phyloP scores from a whole-genome alignment of 75 land plant genomes.

The Pinus taeda region DNA sequence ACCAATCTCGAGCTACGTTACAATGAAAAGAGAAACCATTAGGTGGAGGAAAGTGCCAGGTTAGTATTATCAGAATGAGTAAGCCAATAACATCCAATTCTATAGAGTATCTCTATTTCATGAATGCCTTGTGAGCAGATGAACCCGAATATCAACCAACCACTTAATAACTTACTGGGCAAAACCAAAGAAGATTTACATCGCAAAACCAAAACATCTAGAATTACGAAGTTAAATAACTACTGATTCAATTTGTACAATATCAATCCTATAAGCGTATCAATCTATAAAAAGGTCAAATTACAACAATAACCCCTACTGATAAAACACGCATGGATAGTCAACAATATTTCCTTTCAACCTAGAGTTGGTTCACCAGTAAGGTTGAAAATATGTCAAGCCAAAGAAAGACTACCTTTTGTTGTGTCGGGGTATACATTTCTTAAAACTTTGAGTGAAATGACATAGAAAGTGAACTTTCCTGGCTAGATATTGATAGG shows the following conservation, averaged over 20 bases:
- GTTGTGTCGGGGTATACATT: too few species aligned
- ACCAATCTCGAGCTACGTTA: conserved; percentile 89
- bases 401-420: too few species aligned
- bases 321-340: background rate
- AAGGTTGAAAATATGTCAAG: too few species aligned
- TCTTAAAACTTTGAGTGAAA: too few species aligned
- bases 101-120: background rate
- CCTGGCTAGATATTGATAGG: too few species aligned
- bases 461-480: too few species aligned
- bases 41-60: background rate
- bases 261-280: background rate
- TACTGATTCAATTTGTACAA: background rate
- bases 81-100: background rate
- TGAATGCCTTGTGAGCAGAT: background rate
- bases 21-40: background rate
- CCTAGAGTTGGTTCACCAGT: too few species aligned
- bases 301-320: background rate
- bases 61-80: background rate
- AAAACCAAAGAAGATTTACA: background rate
- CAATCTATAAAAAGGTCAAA: background rate
- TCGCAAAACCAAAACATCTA: background rate
- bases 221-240: too few species aligned
- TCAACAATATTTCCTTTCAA: background rate
- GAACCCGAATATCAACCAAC: background rate
- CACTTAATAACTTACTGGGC: background rate